phyloP scores from a whole-genome alignment of 2,329 filamentous ascomycete genomes.

The Eurotiales sp. region DNA sequence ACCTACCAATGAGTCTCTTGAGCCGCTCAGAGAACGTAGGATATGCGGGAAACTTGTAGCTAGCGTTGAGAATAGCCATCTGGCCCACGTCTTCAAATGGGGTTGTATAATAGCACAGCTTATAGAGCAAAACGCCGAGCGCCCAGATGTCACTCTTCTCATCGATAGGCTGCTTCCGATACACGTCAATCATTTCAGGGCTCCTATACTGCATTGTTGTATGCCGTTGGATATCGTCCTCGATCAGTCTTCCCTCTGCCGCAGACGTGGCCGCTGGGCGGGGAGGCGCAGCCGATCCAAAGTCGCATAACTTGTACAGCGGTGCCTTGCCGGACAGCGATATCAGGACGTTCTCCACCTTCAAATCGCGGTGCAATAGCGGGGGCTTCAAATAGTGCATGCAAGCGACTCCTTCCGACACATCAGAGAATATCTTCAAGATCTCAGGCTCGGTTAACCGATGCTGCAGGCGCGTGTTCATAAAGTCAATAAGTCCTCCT shows the following conservation, averaged over 20 bases:
- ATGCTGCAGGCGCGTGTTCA: conserved; percentile 97
- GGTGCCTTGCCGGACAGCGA: conserved; percentile 62
- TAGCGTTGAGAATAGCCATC: conserved; percentile 94
- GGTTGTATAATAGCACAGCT: conserved; percentile 98
- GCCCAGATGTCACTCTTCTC: conserved; percentile 99
- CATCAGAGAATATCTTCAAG: conserved; percentile 91
- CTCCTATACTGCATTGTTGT: conserved; percentile 97
- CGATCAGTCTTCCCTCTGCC: conserved; percentile 83
- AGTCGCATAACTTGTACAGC: conserved; percentile 95
- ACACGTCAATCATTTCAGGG: conserved; percentile 98
- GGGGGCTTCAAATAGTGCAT: conserved; percentile 99
- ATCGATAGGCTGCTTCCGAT: conserved; percentile 91
- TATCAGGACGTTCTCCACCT: conserved; percentile 97
- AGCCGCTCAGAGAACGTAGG: conserved; percentile 85
- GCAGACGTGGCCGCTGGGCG: conserved; percentile 80
- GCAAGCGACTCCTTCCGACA: conserved; percentile 91
- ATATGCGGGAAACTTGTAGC: conserved; percentile 84
- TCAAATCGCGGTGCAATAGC: conserved; percentile 87
- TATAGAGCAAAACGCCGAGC: conserved; percentile 89
- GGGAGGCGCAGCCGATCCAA: conserved; percentile 84
- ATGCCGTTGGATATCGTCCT: conserved; percentile 95
- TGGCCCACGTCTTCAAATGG: conserved; percentile 97
- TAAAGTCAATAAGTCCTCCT: conserved; percentile 96
- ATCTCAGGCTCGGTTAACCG: conserved; percentile 97
- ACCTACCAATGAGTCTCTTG: conserved; percentile 80